Evolutionary conservation across 768 basidiomycete species (phyloP).

Genomic region (Lenzites betulinus): DNA sequence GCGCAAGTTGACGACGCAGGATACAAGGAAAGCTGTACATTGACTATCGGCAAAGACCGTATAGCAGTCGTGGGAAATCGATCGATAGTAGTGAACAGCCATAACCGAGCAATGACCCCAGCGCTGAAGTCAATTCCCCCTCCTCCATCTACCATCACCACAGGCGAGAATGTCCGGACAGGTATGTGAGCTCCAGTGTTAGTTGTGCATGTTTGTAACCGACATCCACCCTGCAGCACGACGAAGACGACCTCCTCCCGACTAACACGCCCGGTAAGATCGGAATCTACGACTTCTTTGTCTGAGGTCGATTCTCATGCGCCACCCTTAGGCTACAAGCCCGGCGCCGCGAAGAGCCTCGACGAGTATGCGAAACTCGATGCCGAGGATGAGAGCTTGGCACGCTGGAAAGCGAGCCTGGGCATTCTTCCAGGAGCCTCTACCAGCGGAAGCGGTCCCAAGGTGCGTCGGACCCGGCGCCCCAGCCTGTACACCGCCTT

Average conservation of each 20-base stretch:
- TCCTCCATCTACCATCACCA: constrained; percentile 22
- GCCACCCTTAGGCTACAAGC: constrained; percentile 66
- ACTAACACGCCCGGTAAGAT: constrained; percentile 64
- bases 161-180: constrained; percentile 49
- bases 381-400: constrained; percentile 88
- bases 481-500: neutral
- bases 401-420: constrained; percentile 93
- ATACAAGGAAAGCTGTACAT: neutral
- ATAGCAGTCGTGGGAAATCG: constrained; percentile 72
- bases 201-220: constrained; percentile 1
- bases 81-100: constrained; percentile 41
- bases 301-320: neutral
- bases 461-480: constrained; percentile 49
- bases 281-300: constrained; percentile 8
- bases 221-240: constrained; percentile 46
- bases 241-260: constrained; percentile 72
- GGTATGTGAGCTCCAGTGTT: constrained; percentile 38
- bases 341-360: constrained; percentile 62
- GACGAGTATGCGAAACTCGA: constrained; percentile 88
- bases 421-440: constrained; percentile 67
- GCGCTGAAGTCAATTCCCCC: constrained; percentile 22
- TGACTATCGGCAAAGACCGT: constrained; percentile 46
- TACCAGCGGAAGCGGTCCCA: constrained; percentile 54
- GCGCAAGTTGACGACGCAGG: neutral
- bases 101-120: constrained; percentile 19